Evolutionary conservation across 192 early-diverging fungal species (phyloP).

Genomic region (Umbelopsis ramanniana): DNA sequence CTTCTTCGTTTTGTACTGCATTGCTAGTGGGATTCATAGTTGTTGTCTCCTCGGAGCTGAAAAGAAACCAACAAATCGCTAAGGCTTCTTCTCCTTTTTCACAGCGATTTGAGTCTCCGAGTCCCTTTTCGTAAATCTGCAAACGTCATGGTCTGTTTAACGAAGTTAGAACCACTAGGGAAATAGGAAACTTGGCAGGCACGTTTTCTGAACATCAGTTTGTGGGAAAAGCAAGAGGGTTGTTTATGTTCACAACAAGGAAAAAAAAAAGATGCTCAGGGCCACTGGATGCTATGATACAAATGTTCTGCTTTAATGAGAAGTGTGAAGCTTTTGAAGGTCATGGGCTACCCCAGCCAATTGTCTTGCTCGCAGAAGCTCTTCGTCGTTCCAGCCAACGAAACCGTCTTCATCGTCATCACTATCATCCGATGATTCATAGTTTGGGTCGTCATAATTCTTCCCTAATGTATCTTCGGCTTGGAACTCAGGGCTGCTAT

Average conservation of each 20-base stretch:
- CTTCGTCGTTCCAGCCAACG: conserved; percentile 34
- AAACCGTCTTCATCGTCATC: conserved; percentile 24
- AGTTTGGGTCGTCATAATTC: not conserved
- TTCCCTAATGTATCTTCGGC: not conserved
- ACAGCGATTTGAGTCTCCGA: not conserved
- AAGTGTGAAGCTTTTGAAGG: conserved; percentile 1
- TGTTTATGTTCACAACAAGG: not conserved
- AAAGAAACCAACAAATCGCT: not conserved
- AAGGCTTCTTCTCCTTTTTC: not conserved
- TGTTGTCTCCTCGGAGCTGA: not conserved
- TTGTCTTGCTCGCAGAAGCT: conserved; percentile 31
- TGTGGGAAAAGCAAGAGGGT: too few relatives aligned
- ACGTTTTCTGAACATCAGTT: too few relatives aligned
- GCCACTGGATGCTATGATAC: not conserved
- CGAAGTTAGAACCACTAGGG: too few relatives aligned
- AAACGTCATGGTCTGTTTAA: too few relatives aligned
- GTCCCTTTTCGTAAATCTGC: too few relatives aligned
- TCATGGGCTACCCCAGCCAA: conserved; percentile 18
- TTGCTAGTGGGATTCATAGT: not conserved
- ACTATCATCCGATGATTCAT: conserved; percentile 24
- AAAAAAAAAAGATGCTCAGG: not conserved
- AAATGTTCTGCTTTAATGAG: conserved; percentile 4
- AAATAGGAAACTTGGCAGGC: too few relatives aligned
- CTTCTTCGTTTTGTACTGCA: not conserved
- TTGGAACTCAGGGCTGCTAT: not conserved